Conservation (phyloP, 306 rosid genomes). For the Mucuna pruriens region DNA sequence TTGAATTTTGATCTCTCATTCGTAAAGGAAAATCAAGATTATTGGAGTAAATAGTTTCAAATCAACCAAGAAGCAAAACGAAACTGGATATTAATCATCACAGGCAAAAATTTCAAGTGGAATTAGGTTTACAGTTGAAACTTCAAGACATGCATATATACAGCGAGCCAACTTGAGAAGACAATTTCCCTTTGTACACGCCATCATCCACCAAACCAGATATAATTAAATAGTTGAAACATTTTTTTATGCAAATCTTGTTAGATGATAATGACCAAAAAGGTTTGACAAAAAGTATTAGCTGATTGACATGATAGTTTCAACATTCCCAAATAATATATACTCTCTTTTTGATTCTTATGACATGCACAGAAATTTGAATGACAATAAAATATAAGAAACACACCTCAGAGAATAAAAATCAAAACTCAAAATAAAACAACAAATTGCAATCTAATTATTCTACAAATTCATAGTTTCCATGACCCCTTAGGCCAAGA, state of each 20-base stretch:
- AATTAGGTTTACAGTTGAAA: constrained; percentile 33
- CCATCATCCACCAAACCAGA: constrained; percentile 30
- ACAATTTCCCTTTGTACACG: constrained; percentile 20
- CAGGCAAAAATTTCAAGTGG: neutral
- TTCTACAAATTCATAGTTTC: constrained; percentile 25
- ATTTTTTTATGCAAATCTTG: neutral
- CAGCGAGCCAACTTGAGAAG: neutral
- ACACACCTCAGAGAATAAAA: neutral
- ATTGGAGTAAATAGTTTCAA: neutral
- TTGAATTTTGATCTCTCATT: neutral
- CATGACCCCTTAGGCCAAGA: constrained; percentile 37
- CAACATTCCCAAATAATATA: neutral
- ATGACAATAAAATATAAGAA: neutral
- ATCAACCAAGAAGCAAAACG: neutral
- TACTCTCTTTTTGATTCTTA: neutral
- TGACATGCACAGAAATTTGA: neutral
- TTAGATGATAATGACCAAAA: constrained; percentile 6
- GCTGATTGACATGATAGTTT: neutral
- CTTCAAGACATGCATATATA: neutral
- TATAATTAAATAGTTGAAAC: neutral
- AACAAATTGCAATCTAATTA: constrained; percentile 7
- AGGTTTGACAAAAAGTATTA: neutral
- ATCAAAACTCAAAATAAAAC: constrained; percentile 2
- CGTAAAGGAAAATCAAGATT: neutral
- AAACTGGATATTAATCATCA: neutral